These are phyloP conservation scores for Oryza meyeriana DNA, from an alignment of 176 grass and related monocot species.

Conservation along the genomic window DNA sequence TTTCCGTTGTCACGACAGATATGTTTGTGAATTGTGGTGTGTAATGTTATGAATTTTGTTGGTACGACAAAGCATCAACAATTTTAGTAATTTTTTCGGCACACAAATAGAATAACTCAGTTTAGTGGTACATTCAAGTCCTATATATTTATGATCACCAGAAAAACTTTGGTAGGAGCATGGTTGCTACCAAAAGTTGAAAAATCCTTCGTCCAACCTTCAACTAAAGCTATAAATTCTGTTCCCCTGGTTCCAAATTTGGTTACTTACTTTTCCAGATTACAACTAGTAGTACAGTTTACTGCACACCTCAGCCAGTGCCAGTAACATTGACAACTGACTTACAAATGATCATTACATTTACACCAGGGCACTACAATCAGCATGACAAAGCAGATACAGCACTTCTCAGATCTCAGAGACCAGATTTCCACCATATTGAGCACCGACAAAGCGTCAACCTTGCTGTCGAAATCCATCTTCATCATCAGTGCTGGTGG, in stretches of 20 bases:
- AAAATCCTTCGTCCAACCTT: not conserved
- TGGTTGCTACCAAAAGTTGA: constrained; percentile 9
- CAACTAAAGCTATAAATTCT: not conserved
- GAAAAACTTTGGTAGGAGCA: not conserved
- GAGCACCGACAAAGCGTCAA: not conserved
- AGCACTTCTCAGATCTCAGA: constrained; percentile 55
- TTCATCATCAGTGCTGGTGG: constrained; percentile 61
- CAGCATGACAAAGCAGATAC: constrained; percentile 63
- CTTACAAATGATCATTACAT: not conserved
- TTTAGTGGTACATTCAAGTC: not conserved
- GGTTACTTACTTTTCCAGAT: not conserved
- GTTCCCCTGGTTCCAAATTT: not conserved
- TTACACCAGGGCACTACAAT: constrained; percentile 50
- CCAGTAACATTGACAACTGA: not conserved
- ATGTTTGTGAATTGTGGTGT: not conserved
- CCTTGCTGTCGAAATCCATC: constrained; percentile 56
- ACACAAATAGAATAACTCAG: not conserved
- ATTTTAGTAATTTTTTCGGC: not conserved
- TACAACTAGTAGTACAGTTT: not conserved
- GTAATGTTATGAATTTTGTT: not conserved
- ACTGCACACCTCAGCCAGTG: not conserved
- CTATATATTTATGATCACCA: not conserved
- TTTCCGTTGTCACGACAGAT: not conserved
- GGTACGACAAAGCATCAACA: too few relatives aligned
- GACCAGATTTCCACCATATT: constrained; percentile 33